phyloP scores from a whole-genome alignment of 2,329 filamentous ascomycete species.

The Albifimbria verrucaria region DNA sequence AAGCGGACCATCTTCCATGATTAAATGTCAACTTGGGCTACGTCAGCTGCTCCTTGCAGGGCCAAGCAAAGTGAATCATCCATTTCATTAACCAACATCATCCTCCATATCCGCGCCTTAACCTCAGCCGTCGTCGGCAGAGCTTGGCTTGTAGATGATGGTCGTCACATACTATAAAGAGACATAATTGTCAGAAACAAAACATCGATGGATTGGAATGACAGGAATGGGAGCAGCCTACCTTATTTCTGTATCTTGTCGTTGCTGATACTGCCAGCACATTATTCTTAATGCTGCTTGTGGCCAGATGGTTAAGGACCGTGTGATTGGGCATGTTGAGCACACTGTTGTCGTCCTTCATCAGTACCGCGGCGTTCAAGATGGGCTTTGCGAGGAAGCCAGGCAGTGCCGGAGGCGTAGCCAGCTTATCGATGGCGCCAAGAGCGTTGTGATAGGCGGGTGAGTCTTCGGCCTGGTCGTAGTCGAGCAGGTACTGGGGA shows the following conservation, averaged over 20 bases:
- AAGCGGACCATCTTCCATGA: background rate
- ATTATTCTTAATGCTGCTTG: slow-evolving; percentile 96
- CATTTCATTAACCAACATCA: slow-evolving; percentile 3
- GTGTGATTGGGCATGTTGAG: slow-evolving; percentile 97
- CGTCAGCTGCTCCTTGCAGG: too few species aligned
- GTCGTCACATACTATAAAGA: slow-evolving; percentile 82
- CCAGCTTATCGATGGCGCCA: slow-evolving; percentile 72
- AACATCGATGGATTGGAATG: background rate
- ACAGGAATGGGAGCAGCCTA: slow-evolving; percentile 30
- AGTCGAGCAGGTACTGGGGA: slow-evolving; percentile 86
- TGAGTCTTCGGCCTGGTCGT: slow-evolving; percentile 80
- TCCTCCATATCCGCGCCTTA: background rate
- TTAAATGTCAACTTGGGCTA: too few species aligned
- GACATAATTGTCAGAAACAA: background rate
- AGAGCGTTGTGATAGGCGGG: slow-evolving; percentile 71
- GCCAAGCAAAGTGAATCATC: too few species aligned
- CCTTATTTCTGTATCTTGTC: slow-evolving; percentile 96
- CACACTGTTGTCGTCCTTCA: slow-evolving; percentile 98
- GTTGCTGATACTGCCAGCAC: slow-evolving; percentile 94
- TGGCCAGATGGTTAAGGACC: slow-evolving; percentile 92
- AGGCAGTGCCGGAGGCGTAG: slow-evolving; percentile 79
- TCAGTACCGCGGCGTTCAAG: slow-evolving; percentile 81
- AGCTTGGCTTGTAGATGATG: slow-evolving; percentile 92
- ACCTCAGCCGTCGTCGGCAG: slow-evolving; percentile 42
- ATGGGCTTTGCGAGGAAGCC: slow-evolving; percentile 94